A percentile compares a stretch with the other conserved stretches of the same genome.
These are phyloP conservation scores for Neocatenulostroma microsporum DNA, from an alignment of 2,329 filamentous ascomycete species.

Conservation along the genomic window DNA sequence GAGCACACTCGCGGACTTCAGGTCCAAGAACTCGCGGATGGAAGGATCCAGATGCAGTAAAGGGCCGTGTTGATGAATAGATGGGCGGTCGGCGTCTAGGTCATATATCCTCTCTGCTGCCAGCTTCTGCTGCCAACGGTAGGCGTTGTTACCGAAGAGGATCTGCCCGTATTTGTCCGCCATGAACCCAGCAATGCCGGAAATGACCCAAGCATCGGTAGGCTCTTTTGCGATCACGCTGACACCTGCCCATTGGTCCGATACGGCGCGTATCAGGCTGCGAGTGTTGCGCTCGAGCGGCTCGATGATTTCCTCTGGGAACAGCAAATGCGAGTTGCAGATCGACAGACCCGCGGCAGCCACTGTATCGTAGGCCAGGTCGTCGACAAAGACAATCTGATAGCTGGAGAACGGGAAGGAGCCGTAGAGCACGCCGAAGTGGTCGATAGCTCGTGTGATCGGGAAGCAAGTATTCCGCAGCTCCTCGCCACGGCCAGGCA, in stretches of 20 bases:
- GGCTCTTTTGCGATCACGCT: slow-evolving; percentile 78
- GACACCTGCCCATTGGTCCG: slow-evolving; percentile 90
- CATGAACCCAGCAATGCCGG: slow-evolving; percentile 90
- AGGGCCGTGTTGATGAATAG: slow-evolving; percentile 70
- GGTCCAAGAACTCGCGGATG: slow-evolving; percentile 80
- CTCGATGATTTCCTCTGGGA: slow-evolving; percentile 77
- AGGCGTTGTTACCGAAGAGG: slow-evolving; percentile 90
- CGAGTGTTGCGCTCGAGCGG: slow-evolving; percentile 74
- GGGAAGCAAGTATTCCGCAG: slow-evolving; percentile 81
- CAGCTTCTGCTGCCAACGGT: slow-evolving; percentile 80
- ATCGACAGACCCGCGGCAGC: slow-evolving; percentile 78
- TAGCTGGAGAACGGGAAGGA: slow-evolving; percentile 88
- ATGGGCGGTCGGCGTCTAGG: slow-evolving; percentile 72
- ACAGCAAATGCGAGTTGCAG: slow-evolving; percentile 78
- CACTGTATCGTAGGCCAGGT: slow-evolving; percentile 66
- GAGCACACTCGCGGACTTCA: slow-evolving; percentile 85
- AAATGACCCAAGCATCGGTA: slow-evolving; percentile 77
- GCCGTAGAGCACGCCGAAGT: slow-evolving; percentile 79
- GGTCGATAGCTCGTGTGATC: slow-evolving; percentile 80
- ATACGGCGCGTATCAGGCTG: slow-evolving; percentile 71
- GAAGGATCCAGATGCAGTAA: slow-evolving; percentile 71
- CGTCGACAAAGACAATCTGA: slow-evolving; percentile 90
- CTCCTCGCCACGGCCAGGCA: slow-evolving; percentile 74
- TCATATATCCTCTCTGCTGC: slow-evolving; percentile 76
- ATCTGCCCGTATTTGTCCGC: slow-evolving; percentile 86